Evolutionary conservation across 2,329 filamentous ascomycete species (phyloP), one percentile per base, ranked within the genome.

Genomic region (Cladosporium austrohemisphaericum): DNA sequence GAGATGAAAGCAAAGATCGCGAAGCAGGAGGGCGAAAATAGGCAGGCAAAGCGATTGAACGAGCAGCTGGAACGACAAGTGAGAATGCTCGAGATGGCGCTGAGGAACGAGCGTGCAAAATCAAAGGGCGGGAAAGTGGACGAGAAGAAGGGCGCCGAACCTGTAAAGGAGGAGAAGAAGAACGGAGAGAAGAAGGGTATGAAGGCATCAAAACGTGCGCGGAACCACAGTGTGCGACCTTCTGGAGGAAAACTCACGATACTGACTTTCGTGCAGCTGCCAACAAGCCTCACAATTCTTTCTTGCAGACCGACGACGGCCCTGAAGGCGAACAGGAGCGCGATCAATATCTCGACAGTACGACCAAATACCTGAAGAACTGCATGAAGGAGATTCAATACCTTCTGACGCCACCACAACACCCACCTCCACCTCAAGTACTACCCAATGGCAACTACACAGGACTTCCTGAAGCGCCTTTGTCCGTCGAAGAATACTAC

Each of bases 1-100:
- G 93, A 98, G 74, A 97, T 98, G 93, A 95, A 95, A 75, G 90
- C 88, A 59, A 85, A 94, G 64, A 96, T 98, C 72, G 92, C 92
- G 44, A 86, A 88, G 63, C 81, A 97, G 57, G 93, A 98, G 71
- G 93, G 93, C 48, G 88, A 95, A 59, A 81, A 85, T 25, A 80
- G 91, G 56, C 88, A 92, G 58, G 85, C 88, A 43, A 93, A 95
- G 70, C 86, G 88, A 54, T 82, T 91, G 51, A 91, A 95, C 62
- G 90, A 91, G 69, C 88, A 90, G 26, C 73, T 96, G 48, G 90
- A 88, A 67, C 90, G 90, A 73, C 94, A 96, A 65, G 86, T 97
- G 52, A 78, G 83, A 48, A 88, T 97, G 71, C 78, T 97, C 55
- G 91, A 97, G 72, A 82, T 84, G 60, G 93, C 92, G 55, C 76